Conservation (phyloP, 768 basidiomycete genomes). For the Scleroderma citrinum region DNA sequence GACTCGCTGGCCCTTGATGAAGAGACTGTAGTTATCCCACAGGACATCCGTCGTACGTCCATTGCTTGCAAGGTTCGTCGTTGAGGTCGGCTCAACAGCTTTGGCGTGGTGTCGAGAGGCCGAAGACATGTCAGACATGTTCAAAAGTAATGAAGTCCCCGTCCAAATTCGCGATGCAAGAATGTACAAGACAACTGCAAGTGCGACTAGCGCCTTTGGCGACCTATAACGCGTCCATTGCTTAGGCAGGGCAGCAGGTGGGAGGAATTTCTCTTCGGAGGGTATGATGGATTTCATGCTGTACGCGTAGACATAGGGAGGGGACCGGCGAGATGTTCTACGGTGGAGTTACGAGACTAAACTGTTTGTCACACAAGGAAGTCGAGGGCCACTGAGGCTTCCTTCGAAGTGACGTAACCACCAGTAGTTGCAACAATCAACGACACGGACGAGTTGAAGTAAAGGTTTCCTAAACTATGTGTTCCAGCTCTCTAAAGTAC, state of each 20-base stretch:
- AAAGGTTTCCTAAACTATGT: no score
- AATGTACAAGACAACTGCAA: background rate
- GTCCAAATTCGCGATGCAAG: background rate
- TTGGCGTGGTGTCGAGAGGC: background rate
- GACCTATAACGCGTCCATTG: background rate
- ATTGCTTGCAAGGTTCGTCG: conserved; percentile 18
- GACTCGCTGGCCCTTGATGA: conserved; percentile 61
- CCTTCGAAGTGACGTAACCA: no score
- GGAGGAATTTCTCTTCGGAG: background rate
- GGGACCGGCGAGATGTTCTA: no score
- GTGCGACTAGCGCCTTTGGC: background rate
- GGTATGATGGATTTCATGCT: background rate
- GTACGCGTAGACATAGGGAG: no score
- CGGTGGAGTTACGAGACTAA: no score
- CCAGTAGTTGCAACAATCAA: no score
- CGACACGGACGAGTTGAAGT: no score
- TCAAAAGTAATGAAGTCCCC: background rate
- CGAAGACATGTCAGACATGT: background rate
- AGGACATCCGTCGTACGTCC: conserved; percentile 35
- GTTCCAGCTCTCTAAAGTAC: no score
- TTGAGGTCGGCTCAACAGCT: background rate
- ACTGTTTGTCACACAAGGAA: no score
- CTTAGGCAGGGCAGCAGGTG: no score
- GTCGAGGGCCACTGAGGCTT: no score
- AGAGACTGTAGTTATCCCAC: conserved; percentile 70